Evolutionary conservation across 2,329 filamentous ascomycete species (phyloP), one percentile per base, ranked within the genome.

Genomic region (Malbranchea zuffiana): DNA sequence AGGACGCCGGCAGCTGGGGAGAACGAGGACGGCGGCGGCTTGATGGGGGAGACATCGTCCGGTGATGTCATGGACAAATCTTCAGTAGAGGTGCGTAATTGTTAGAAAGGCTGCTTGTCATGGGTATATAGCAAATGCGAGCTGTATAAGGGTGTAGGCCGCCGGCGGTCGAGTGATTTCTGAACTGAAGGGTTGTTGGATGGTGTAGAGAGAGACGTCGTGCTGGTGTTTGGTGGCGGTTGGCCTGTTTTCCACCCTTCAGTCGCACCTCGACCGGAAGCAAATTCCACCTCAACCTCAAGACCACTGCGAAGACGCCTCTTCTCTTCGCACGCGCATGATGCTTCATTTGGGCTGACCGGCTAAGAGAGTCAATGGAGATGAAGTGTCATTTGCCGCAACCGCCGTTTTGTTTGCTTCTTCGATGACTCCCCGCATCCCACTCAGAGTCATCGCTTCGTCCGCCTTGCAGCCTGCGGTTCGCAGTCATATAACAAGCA

Each of bases 11-110:
- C 70, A 47, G 78, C 77, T 54, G 75, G 65, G 52, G 81, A 78
- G 59, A 81, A 71, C 52, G 78, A 73, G 59, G n/a, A n/a, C 12
- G 78, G 75, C 61, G 80, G 72, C 57, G 78, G 75, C 61, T 79
- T 73, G 63, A 74, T 67, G 51, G 74, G 69, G 53, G 70, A 65
- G 65, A 68, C 75, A 75, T 80, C 67, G 57, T 72, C 66, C 56
- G 72, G 65, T 61, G 75, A 71, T 72, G 76, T 76, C 79, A 83
- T 83, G 66, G 69, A 74, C 59, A 56, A 50, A 55, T 51, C 32
- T 15, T 11, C 23, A 30, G 21, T 13, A 15, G 28, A 24, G 20
- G 8, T n/a, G 18, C 21, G 28, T 27, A 34, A 40, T 20, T 21
- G 32, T 23, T 19, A 16, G 19, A 25, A 15, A 6, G 37, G 16